phyloP scores from a whole-genome alignment of 805 yeast species.

The Cyberlindnera maritima region DNA sequence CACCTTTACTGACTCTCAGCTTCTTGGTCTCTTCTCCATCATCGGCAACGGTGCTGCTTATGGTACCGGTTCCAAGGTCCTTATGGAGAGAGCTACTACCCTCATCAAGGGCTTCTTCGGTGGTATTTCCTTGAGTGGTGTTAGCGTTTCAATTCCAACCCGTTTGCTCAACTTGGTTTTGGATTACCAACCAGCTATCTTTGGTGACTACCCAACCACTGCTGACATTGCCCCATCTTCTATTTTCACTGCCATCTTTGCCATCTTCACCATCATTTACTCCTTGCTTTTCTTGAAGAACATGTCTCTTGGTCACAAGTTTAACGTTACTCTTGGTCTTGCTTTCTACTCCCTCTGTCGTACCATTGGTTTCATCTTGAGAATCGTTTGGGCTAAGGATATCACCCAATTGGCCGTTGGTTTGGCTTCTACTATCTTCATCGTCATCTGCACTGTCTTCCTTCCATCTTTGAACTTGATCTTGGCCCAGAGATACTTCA shows the following conservation, averaged over 20 bases:
- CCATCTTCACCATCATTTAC: constrained; percentile 45
- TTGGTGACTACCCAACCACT: constrained; percentile 58
- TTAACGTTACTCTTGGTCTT: constrained; percentile 52
- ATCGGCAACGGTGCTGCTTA: constrained; percentile 26
- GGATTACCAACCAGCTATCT: constrained; percentile 45
- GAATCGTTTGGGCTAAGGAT: constrained; percentile 58
- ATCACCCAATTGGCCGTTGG: constrained; percentile 46
- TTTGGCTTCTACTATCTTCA: constrained; percentile 53
- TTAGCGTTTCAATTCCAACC: constrained; percentile 13
- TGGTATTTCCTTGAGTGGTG: constrained; percentile 4
- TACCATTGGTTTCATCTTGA: constrained; percentile 55
- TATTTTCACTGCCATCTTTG: constrained; percentile 53
- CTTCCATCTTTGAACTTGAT: constrained; percentile 59
- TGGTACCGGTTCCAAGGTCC: constrained; percentile 28
- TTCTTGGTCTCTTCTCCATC: constrained; percentile 25
- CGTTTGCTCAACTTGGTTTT: constrained; percentile 19
- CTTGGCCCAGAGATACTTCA: constrained; percentile 68
- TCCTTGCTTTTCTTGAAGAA: constrained; percentile 45
- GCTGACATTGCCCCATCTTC: constrained; percentile 60
- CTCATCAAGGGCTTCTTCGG: constrained; percentile 24
- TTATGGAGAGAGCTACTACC: constrained; percentile 16
- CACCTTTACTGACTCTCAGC: constrained; percentile 23
- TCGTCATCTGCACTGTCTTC: constrained; percentile 56
- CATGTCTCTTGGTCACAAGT: constrained; percentile 54
- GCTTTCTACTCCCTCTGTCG: constrained; percentile 52